Conservation (phyloP, 2,329 filamentous ascomycete species). For the Trichophaea hybrida region DNA sequence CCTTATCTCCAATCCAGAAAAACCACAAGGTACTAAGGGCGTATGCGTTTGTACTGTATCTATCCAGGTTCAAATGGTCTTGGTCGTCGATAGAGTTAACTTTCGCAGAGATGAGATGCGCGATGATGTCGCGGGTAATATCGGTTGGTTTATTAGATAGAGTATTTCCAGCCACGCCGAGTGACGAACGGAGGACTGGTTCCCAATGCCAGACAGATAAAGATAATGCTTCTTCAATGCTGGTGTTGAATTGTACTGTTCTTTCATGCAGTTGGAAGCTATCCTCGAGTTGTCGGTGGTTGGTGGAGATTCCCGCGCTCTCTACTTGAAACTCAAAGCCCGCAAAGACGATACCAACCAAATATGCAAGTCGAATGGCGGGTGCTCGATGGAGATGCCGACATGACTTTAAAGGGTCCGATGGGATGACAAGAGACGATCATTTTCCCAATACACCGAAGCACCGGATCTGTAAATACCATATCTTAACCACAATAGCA, state of each 20-base stretch:
- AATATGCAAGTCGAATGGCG: neutral
- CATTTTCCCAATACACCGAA: neutral
- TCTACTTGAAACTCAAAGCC: no score
- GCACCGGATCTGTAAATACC: neutral
- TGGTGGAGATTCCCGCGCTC: no score
- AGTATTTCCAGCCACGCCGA: neutral
- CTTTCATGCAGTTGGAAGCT: no score
- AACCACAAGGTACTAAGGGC: neutral
- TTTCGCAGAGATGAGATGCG: neutral
- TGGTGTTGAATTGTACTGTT: no score
- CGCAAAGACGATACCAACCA: no score
- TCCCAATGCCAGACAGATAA: no score
- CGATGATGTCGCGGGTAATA: neutral
- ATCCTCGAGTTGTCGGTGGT: no score
- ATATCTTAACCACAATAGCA: neutral
- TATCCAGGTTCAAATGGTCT: neutral
- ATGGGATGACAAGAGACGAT: neutral
- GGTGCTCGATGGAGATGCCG: neutral
- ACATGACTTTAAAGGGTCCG: neutral
- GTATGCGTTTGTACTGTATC: neutral
- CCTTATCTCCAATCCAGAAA: neutral
- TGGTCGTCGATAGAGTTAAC: neutral
- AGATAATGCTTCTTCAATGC: no score
- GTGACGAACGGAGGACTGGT: neutral
- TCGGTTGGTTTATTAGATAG: neutral